phyloP scores from a whole-genome alignment of 768 basidiomycete genomes.

The Chalciporus pseudorubinellus region DNA sequence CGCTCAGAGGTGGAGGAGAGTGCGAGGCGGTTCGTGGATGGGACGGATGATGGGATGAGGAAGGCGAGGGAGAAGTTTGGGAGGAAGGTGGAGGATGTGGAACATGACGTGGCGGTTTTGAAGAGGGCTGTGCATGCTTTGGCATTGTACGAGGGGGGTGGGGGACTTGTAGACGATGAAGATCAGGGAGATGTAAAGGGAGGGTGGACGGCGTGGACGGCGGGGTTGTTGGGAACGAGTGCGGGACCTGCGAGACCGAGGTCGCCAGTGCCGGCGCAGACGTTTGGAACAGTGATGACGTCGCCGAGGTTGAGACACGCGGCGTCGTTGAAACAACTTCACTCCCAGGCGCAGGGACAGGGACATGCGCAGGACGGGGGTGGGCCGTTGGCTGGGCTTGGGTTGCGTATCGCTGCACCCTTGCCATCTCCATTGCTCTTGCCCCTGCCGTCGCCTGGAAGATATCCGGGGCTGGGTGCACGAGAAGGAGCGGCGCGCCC shows the following conservation, averaged over 20 bases:
- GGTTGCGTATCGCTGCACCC: constrained; percentile 61
- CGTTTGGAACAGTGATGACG: constrained; percentile 72
- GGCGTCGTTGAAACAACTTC: constrained; percentile 36
- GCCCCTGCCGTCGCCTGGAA: background rate
- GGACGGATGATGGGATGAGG: constrained; percentile 14
- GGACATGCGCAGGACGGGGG: constrained; percentile 6
- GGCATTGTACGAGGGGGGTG: background rate
- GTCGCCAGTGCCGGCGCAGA: constrained; percentile 47
- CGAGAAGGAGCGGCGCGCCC: constrained; percentile 27
- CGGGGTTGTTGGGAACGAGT: constrained; percentile 46
- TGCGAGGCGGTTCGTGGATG: constrained; percentile 40
- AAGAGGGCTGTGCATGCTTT: constrained; percentile 57
- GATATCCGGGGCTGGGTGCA: background rate
- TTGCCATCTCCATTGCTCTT: constrained; percentile 11
- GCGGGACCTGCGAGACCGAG: constrained; percentile 27
- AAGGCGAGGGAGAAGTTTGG: constrained; percentile 48
- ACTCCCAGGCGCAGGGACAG: background rate
- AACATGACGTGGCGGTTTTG: constrained; percentile 72
- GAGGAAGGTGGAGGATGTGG: constrained; percentile 66
- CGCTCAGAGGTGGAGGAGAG: constrained; percentile 45
- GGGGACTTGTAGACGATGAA: background rate
- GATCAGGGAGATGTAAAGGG: constrained; percentile 7
- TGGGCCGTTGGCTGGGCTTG: constrained; percentile 43
- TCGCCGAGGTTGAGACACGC: constrained; percentile 56
- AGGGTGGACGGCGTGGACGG: constrained; percentile 51